Conservation (phyloP, 2,329 filamentous ascomycete genomes). For the Diaporthe nobilis region DNA sequence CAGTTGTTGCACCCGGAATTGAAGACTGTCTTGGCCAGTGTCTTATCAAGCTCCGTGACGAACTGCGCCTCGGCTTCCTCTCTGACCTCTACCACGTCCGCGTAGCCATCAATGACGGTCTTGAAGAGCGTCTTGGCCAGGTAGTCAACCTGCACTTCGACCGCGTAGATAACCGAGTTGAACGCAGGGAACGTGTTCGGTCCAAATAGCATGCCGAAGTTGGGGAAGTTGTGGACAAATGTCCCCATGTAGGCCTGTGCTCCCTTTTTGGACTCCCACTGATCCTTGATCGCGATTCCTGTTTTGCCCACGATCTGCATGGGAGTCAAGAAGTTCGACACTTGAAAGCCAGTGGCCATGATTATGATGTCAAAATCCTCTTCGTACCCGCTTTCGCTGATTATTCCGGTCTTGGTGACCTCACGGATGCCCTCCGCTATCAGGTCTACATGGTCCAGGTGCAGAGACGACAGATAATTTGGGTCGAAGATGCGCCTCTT, state of each 20-base stretch:
- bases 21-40: constrained; percentile 53
- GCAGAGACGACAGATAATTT: constrained; percentile 50
- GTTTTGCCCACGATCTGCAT: constrained; percentile 48
- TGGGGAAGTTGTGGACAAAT: constrained; percentile 50
- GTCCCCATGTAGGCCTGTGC: constrained; percentile 51
- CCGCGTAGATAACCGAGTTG: constrained; percentile 44
- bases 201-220: constrained; percentile 50
- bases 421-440: constrained; percentile 46
- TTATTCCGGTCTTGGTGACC: constrained; percentile 48
- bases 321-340: constrained; percentile 46
- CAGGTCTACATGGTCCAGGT: constrained; percentile 50
- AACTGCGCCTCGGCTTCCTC: constrained; percentile 50
- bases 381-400: constrained; percentile 42
- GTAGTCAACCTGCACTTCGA: constrained; percentile 44
- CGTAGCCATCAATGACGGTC: constrained; percentile 49
- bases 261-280: constrained; percentile 48
- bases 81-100: constrained; percentile 54
- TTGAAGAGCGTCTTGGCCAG: constrained; percentile 45
- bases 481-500: constrained; percentile 55
- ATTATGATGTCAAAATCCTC: constrained; percentile 49
- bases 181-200: constrained; percentile 44
- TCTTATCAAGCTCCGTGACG: constrained; percentile 49
- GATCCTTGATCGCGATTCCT: constrained; percentile 45
- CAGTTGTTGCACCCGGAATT: constrained; percentile 56
- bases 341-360: constrained; percentile 48